Evolutionary conservation across 768 basidiomycete species (phyloP).

Genomic region (Astraeus odoratus): DNA sequence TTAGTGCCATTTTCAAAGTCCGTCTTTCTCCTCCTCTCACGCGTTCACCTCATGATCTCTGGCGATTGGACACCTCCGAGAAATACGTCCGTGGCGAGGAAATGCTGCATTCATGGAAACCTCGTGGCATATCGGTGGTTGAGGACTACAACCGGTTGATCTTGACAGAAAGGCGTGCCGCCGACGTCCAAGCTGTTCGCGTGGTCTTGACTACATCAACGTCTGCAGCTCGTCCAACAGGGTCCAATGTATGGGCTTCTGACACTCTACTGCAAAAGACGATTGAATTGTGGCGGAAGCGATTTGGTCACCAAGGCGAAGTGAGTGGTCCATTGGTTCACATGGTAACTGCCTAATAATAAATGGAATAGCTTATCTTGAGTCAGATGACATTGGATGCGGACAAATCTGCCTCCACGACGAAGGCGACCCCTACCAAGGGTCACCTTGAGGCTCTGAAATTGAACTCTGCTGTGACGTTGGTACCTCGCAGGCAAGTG

Average conservation of each 20-base stretch:
- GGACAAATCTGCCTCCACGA: constrained; percentile 26
- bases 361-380: constrained; percentile 60
- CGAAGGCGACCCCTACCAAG: constrained; percentile 24
- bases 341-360: constrained; percentile 10
- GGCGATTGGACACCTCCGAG: constrained; percentile 91
- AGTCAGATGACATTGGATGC: constrained; percentile 61
- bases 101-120: constrained; percentile 71
- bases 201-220: constrained; percentile 60
- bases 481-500: constrained; percentile 65
- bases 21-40: constrained; percentile 78
- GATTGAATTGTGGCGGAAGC: constrained; percentile 77
- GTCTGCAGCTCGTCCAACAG: constrained; percentile 38
- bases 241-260: constrained; percentile 54
- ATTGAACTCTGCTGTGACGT: constrained; percentile 64
- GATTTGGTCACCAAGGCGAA: constrained; percentile 68
- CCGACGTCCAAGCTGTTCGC: constrained; percentile 86
- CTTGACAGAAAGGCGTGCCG: constrained; percentile 63
- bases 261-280: constrained; percentile 61
- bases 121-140: constrained; percentile 82
- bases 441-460: constrained; percentile 50
- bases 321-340: constrained; percentile 35
- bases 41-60: constrained; percentile 81
- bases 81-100: constrained; percentile 96
- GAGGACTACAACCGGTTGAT: constrained; percentile 78
- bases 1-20: constrained; percentile 79